Evolutionary conservation across 306 rosid species (phyloP).

Genomic region (Ziziphus jujuba): DNA sequence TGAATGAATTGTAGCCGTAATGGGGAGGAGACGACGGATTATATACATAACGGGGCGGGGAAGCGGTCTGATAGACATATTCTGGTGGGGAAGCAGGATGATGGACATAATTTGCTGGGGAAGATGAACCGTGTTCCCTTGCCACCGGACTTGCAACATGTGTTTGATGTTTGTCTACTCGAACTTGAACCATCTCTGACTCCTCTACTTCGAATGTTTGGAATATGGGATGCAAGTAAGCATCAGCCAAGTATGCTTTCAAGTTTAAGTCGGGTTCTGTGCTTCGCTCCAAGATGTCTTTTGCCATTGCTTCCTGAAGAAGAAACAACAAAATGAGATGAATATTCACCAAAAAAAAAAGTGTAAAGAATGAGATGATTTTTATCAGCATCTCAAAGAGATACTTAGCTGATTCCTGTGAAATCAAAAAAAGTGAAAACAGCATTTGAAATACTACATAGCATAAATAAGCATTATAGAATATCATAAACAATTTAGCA

Average conservation of each 20-base stretch:
- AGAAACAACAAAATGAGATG: conserved; percentile 7
- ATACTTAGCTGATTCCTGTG: neutral
- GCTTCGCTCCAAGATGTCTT: conserved; percentile 59
- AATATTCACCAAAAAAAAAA: too few species aligned
- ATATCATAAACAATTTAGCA: too few species aligned
- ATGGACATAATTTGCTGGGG: conserved; percentile 44
- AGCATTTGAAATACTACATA: too few species aligned
- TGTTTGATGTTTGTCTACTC: conserved; percentile 72
- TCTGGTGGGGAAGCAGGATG: conserved; percentile 32
- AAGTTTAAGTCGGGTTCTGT: conserved; percentile 73
- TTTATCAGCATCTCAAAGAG: neutral
- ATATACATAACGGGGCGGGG: conserved; percentile 49
- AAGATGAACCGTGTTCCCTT: conserved; percentile 57
- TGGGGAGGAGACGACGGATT: conserved; percentile 49
- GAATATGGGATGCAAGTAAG: conserved; percentile 95
- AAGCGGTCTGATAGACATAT: conserved; percentile 27
- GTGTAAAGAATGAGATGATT: too few species aligned
- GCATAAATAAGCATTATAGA: too few species aligned
- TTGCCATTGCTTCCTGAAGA: conserved; percentile 86
- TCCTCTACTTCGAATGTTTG: conserved; percentile 73
- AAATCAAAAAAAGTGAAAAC: neutral
- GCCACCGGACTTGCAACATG: conserved; percentile 31
- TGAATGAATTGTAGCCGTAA: conserved; percentile 29
- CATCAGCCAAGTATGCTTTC: conserved; percentile 75
- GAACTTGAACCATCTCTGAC: conserved; percentile 54